A percentile compares a stretch with the other conserved stretches of the same genome.
Conservation (phyloP, 495 filamentous ascomycete genomes). For the Lepidopterella palustris region DNA sequence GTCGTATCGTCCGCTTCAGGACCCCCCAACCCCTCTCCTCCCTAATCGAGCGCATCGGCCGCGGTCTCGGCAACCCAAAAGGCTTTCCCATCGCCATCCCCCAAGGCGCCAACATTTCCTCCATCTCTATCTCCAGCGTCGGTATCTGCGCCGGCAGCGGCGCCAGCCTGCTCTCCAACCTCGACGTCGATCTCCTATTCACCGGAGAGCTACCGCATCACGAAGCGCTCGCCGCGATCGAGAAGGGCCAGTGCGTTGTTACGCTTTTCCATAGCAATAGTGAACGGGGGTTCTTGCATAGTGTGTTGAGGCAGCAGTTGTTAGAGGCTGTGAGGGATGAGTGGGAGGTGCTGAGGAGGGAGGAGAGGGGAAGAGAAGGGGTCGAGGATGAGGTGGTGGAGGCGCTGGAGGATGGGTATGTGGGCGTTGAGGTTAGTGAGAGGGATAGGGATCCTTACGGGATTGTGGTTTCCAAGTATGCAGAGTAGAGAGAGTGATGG, state of each 20-base stretch:
- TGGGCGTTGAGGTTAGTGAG: constrained; percentile 67
- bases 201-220: constrained; percentile 94
- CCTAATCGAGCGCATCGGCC: constrained; percentile 57
- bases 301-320: constrained; percentile 63
- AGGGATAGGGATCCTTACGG: constrained; percentile 74
- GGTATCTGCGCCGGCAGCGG: constrained; percentile 85
- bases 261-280: constrained; percentile 86
- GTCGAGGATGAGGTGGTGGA: constrained; percentile 38
- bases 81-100: constrained; percentile 66
- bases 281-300: constrained; percentile 70
- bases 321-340: constrained; percentile 47
- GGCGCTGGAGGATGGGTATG: constrained; percentile 43
- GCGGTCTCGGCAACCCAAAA: constrained; percentile 54
- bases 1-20: constrained; percentile 61
- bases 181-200: constrained; percentile 64
- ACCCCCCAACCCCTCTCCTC: constrained; percentile 51
- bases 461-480: constrained; percentile 50
- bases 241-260: constrained; percentile 80
- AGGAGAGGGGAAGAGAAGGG: constrained; percentile 35
- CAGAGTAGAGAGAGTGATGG: constrained; percentile 11
- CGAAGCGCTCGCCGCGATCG: constrained; percentile 75
- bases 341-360: constrained; percentile 44
- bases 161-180: constrained; percentile 60
- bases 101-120: constrained; percentile 46
- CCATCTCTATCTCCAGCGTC: constrained; percentile 52